These are phyloP conservation scores for Paramecium octaurelia DNA, from an alignment of 73 alveolate genomes.

Conservation along the genomic window DNA sequence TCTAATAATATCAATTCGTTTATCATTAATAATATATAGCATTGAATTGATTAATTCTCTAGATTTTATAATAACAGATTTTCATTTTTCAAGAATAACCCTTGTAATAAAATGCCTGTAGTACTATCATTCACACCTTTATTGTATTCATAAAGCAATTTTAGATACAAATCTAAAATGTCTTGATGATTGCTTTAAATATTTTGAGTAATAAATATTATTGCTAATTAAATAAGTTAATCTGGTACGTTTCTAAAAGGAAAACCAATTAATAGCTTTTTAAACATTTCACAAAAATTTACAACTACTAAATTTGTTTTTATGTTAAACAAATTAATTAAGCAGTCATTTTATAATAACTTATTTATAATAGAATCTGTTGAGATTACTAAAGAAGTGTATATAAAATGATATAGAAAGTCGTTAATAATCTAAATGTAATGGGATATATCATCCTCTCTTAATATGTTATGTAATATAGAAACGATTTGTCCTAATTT, in stretches of 20 bases:
- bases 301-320: neutral
- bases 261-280: neutral
- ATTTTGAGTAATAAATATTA: neutral
- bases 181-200: neutral
- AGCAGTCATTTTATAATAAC: neutral
- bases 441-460: neutral
- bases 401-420: neutral
- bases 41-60: neutral
- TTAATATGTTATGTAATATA: neutral
- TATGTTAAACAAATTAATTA: neutral
- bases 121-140: neutral
- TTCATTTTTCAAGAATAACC: neutral
- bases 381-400: neutral
- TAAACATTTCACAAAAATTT: neutral
- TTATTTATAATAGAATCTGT: neutral
- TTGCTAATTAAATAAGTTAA: neutral
- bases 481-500: neutral
- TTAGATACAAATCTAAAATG: neutral
- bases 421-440: neutral
- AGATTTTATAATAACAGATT: neutral
- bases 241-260: neutral
- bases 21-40: neutral
- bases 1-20: neutral
- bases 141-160: neutral
- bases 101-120: neutral